Percentiles rank a stretch among this genome's conserved stretches.
Evolutionary conservation across 345 rosid genomes (phyloP).

Genomic region (Euphorbia lathyris): DNA sequence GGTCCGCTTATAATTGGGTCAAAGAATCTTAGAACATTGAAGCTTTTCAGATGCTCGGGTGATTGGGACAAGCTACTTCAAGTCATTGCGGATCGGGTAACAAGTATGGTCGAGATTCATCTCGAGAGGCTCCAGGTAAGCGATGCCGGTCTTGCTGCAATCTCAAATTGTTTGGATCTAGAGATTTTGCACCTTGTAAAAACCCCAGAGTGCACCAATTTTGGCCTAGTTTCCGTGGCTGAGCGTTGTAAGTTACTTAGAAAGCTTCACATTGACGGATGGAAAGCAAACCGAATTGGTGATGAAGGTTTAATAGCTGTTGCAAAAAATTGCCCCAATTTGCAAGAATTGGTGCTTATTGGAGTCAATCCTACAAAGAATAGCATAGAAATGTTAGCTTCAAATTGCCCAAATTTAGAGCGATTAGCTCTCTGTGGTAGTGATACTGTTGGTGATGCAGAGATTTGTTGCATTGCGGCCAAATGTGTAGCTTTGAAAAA

Average conservation of each 20-base stretch:
- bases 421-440: constrained; percentile 72
- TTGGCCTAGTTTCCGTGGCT: constrained; percentile 44
- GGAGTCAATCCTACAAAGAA: constrained; percentile 60
- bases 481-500: constrained; percentile 70
- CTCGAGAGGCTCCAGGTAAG: constrained; percentile 69
- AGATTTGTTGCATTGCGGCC: constrained; percentile 60
- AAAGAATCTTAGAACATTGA: constrained; percentile 55
- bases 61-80: constrained; percentile 73
- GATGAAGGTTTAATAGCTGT: constrained; percentile 61
- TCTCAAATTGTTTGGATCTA: constrained; percentile 55
- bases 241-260: constrained; percentile 58
- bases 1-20: constrained; percentile 63
- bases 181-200: constrained; percentile 72
- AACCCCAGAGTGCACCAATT: constrained; percentile 64
- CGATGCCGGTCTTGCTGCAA: constrained; percentile 49
- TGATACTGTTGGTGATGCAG: constrained; percentile 64
- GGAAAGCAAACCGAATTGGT: constrained; percentile 62
- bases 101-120: constrained; percentile 57
- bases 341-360: constrained; percentile 71
- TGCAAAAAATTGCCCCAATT: constrained; percentile 53
- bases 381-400: constrained; percentile 54
- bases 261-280: constrained; percentile 82
- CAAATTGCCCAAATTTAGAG: constrained; percentile 63
- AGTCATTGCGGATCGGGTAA: constrained; percentile 37
- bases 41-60: constrained; percentile 80